These are phyloP conservation scores for Agastache rugosa DNA, from an alignment of 257 asterid species.

Conservation along the genomic window DNA sequence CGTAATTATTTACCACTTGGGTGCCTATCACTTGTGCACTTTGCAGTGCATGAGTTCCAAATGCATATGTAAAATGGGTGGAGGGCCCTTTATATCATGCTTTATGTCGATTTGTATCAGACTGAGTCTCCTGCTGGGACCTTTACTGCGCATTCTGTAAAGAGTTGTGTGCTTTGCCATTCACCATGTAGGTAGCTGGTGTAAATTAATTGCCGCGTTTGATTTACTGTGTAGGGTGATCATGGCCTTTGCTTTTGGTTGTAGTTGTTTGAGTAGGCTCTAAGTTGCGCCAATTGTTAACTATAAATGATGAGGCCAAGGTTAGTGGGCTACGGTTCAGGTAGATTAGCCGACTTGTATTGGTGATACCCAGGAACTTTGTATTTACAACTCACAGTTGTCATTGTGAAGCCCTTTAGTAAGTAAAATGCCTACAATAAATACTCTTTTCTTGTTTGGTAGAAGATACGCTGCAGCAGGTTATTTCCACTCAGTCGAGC, in stretches of 20 bases:
- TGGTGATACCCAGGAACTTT: neutral
- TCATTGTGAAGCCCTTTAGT: constrained; percentile 2
- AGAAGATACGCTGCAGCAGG: neutral
- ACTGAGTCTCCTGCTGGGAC: neutral
- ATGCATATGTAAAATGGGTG: constrained; percentile 22
- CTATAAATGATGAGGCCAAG: neutral
- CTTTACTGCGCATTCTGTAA: neutral
- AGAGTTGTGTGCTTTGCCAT: neutral
- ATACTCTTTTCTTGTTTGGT: neutral
- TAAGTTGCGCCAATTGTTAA: neutral
- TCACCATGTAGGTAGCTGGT: neutral
- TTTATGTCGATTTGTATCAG: neutral
- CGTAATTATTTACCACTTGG: constrained; percentile 20
- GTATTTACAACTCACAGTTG: neutral
- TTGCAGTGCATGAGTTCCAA: constrained; percentile 16
- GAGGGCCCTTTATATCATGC: constrained; percentile 23
- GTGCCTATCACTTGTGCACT: constrained; percentile 20
- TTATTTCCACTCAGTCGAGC: neutral
- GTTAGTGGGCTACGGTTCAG: neutral
- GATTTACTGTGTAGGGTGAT: neutral
- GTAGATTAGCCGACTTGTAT: neutral
- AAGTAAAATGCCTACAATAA: neutral
- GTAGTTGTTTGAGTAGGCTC: neutral
- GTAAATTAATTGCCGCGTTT: neutral
- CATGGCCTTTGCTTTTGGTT: constrained; percentile 8